Base-by-base conservation (phyloP, 495 filamentous ascomycete species). In the Clohesyomyces aquaticus region DNA sequence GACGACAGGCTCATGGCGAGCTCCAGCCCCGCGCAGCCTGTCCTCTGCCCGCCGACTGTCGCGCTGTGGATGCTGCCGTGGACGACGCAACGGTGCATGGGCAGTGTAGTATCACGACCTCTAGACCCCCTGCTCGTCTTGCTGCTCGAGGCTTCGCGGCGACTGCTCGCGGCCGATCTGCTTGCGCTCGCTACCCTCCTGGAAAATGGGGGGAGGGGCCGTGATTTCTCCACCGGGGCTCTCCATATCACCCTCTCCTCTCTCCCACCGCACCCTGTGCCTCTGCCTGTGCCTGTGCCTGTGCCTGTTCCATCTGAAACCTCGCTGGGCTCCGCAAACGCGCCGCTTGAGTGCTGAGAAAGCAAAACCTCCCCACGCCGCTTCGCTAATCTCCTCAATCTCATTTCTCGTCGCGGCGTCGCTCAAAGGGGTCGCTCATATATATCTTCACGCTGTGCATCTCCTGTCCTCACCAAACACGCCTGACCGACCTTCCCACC, bases 201-300 rank as follows among this genome's bases (percentile, higher is more conserved):
- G 32, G 32, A 38, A 38, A 38, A 6, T n/a, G n/a, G n/a, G 32
- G 32, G 32, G 32, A 9, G 28, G 23, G 23, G 54, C 62, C 62
- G 53, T 46, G 46, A 52, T 58, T 54, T 59, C 54, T 26, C 38
- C 45, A 4, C 1, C 45, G 16, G 42, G 11, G 41, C 4, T 14
- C 3, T 18, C 45, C 62, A 22, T 56, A 57, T 59, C 54, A 58
- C 59, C 54, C 62, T 29, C 54, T 29, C 45, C 27, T 46, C 47
- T 16, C 19, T 50, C 61, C 22, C 21, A 52, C 32, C 12, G 19
- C 18, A 11, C 43, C 47, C 14, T 67, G 65, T 58, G 47, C 55
- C 28, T 49, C n/a, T n/a, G n/a, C n/a, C n/a, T n/a, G n/a, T n/a
- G n/a, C n/a, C n/a, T n/a, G n/a, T n/a, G n/a, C n/a, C n/a, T n/a